Base-by-base conservation (phyloP, 164 flowering plant genomes). In the Cinnamomum chago region DNA sequence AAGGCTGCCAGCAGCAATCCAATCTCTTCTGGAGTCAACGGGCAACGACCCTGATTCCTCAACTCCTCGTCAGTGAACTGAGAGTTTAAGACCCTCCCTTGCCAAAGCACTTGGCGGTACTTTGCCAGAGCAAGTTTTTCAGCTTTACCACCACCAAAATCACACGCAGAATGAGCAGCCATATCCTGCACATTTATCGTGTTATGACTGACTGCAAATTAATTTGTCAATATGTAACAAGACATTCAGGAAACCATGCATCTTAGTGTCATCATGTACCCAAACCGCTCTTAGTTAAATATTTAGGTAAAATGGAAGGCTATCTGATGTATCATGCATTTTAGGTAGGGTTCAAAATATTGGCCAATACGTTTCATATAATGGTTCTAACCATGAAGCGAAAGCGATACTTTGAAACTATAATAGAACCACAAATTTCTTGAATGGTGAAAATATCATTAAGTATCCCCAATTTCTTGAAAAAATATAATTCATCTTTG, bases 91-190 rank as follows among this genome's bases (percentile, higher is more conserved):
- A 93, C 97, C 74, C 98, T 86, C 73, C 99, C 99, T 76, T 92
- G 98, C 99, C 99, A 95, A 64, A 95, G 77, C 71, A 77, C 83
- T 82, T 92, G 97, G 20, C 99, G 83, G 75, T 95, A 95, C 76
- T 91, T 95, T 25, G 98, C 99, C 50, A 95, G 84, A 72, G 99
- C 95, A 71, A 89, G 77, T 67, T 91, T 93, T 81, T 95, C 99
- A 73, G 94, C 97, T 83, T 91, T 95, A 12, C 99, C 99, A 27
- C 99, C 99, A 77, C 99, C 99, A 83, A 95, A 95, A 84, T 95
- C 98, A 79, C 99, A 95, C 11, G 98, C 97, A 65, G 99, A 95
- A 81, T 95, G 99, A 52, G 99, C 99, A 71, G 98, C 99, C 99
- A 95, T 95, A 80, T 95, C 99, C 98, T 95, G 85, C 68, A 27